These are phyloP conservation scores for Fraxinus pennsylvanica DNA, from an alignment of 257 asterid genomes.

Conservation along the genomic window DNA sequence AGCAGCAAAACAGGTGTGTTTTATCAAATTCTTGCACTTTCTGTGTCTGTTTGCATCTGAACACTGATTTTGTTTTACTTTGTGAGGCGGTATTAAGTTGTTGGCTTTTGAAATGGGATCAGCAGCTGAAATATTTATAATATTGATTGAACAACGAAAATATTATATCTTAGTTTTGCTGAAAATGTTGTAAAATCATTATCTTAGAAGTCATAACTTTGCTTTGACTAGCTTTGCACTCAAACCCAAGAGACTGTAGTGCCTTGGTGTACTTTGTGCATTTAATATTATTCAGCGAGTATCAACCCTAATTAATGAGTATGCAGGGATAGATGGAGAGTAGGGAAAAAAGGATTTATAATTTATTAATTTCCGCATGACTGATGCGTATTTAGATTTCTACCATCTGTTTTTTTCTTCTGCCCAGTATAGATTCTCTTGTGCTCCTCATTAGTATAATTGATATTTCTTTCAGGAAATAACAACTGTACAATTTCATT, in stretches of 20 bases:
- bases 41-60: background rate
- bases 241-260: background rate
- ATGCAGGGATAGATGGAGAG: background rate
- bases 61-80: background rate
- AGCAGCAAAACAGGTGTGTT: background rate
- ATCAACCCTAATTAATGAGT: background rate
- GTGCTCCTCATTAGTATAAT: conserved; percentile 7
- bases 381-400: conserved; percentile 10
- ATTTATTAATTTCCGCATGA: background rate
- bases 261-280: background rate
- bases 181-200: background rate
- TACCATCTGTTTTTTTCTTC: conserved; percentile 13
- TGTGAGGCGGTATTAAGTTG: background rate
- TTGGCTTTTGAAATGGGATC: conserved; percentile 4
- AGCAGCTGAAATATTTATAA: background rate
- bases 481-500: conserved; percentile 15
- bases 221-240: background rate
- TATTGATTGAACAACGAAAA: background rate
- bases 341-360: background rate
- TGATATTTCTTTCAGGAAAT: conserved; percentile 21
- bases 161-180: background rate
- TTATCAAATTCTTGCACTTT: background rate
- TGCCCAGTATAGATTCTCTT: conserved; percentile 12
- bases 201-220: background rate
- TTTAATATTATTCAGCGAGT: background rate